Base-by-base conservation (phyloP, 805 yeast species). In the Danielozyma ontarioensis region DNA sequence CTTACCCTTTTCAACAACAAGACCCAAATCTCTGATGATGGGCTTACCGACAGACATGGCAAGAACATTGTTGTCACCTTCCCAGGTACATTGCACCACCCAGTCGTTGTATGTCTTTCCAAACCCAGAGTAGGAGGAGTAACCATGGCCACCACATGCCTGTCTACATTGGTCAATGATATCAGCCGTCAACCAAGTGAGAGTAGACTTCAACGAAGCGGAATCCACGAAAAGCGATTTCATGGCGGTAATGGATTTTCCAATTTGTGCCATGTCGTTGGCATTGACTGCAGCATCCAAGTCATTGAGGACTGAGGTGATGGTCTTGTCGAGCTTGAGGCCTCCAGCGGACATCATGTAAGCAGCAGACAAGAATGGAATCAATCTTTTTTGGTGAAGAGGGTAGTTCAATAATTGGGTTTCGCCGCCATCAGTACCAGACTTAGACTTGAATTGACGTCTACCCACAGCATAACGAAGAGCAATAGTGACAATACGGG, bases 61-160 rank as follows among this genome's bases (percentile, higher is more conserved):
- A 34, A 46, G 40, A 28, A 46, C 49, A 3, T 48, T 42, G 34
- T 46, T 46, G 44, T 46, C 51, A 22, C 51, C 51, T 22, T 46
- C 51, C 51, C 51, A 46, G 5, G 51, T 46, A 27, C 51, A 46
- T 30, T 46, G 51, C 23, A 46, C 51, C 16, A 44, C 51, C 50
- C 50, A 46, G 42, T 46, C 51, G 29, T 39, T 41, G 39, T 34
- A 46, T 3, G 44, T 42, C 36, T 41, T 43, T 13, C 51, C 50
- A 25, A 46, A 46, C 4, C 45, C 48, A 29, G 39, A 37, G 37
- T 46, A 46, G 8, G 48, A 24, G 4, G 50, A 45, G 45, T 46
- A 46, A 5, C 51, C 51, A 36, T 45, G 51, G 13, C 51, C 51
- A 27, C 51, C 51, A 15, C 51, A 46, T 3, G 46, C 23, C 31